phyloP scores from a whole-genome alignment of 306 rosid genomes.

The Dalbergia cochinchinensis region DNA sequence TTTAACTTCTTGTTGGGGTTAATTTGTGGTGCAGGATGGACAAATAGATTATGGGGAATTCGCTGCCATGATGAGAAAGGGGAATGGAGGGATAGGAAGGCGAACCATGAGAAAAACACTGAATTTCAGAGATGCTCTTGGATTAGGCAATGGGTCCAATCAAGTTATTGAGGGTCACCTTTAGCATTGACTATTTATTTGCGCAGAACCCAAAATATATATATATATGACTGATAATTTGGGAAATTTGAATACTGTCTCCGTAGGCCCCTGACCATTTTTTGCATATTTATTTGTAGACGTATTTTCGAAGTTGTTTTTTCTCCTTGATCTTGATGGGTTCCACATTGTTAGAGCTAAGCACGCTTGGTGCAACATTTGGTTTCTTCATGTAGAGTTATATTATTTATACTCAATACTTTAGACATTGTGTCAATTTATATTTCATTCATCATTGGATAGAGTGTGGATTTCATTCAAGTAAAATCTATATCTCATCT shows the following conservation, averaged over 20 bases:
- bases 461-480: too few relatives aligned
- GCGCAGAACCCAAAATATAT: slow-evolving; percentile 6
- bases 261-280: slow-evolving; percentile 34
- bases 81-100: slow-evolving; percentile 72
- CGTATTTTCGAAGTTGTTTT: neutral
- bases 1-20: slow-evolving; percentile 15
- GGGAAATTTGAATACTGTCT: slow-evolving; percentile 28
- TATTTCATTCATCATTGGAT: too few relatives aligned
- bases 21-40: slow-evolving; percentile 62
- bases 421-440: too few relatives aligned
- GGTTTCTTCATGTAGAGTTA: too few relatives aligned
- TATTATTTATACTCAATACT: too few relatives aligned
- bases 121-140: slow-evolving; percentile 59
- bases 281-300: slow-evolving; percentile 27
- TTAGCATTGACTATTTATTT: slow-evolving; percentile 30
- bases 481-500: too few relatives aligned
- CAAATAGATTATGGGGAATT: slow-evolving; percentile 74
- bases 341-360: slow-evolving; percentile 1
- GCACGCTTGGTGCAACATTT: neutral
- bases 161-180: slow-evolving; percentile 52
- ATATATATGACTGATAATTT: slow-evolving; percentile 13
- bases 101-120: slow-evolving; percentile 67
- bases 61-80: slow-evolving; percentile 71
- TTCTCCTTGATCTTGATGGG: slow-evolving; percentile 24
- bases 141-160: slow-evolving; percentile 52